Evolutionary conservation across 2,329 filamentous ascomycete genomes (phyloP).

Genomic region (Venturia nashicola): DNA sequence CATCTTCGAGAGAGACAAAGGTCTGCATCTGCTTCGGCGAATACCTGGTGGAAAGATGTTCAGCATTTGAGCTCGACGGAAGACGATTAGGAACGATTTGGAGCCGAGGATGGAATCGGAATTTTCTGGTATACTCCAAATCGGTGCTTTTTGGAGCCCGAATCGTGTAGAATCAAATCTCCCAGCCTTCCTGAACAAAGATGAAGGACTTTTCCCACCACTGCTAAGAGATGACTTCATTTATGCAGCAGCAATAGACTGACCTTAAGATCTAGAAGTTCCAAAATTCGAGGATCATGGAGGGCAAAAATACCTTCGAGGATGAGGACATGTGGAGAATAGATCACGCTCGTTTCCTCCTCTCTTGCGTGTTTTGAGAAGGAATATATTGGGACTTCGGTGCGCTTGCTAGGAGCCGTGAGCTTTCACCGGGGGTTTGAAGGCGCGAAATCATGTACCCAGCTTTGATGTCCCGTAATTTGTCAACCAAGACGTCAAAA

Average conservation of each 20-base stretch:
- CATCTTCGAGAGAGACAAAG: slow-evolving; percentile 81
- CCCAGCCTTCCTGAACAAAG: neutral
- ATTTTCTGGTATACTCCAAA: neutral
- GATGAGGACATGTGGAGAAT: slow-evolving; percentile 91
- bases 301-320: slow-evolving; percentile 93
- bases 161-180: neutral
- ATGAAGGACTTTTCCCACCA: neutral
- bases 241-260: neutral
- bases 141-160: neutral
- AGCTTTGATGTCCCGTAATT: slow-evolving; percentile 72
- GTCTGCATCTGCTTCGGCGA: slow-evolving; percentile 91
- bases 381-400: slow-evolving; percentile 89
- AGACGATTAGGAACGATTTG: neutral
- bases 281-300: slow-evolving; percentile 73
- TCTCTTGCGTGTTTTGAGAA: slow-evolving; percentile 82
- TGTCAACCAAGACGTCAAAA: slow-evolving; percentile 76
- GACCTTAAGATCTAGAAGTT: slow-evolving; percentile 82
- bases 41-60: slow-evolving; percentile 48
- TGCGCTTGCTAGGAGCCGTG: slow-evolving; percentile 50
- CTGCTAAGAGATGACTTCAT: slow-evolving; percentile 14
- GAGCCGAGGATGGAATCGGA: neutral
- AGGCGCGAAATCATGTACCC: slow-evolving; percentile 49
- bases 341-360: slow-evolving; percentile 72
- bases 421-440: neutral
- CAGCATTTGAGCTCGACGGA: neutral